Conservation (phyloP, 495 filamentous ascomycete genomes). For the Cercophora samala region DNA sequence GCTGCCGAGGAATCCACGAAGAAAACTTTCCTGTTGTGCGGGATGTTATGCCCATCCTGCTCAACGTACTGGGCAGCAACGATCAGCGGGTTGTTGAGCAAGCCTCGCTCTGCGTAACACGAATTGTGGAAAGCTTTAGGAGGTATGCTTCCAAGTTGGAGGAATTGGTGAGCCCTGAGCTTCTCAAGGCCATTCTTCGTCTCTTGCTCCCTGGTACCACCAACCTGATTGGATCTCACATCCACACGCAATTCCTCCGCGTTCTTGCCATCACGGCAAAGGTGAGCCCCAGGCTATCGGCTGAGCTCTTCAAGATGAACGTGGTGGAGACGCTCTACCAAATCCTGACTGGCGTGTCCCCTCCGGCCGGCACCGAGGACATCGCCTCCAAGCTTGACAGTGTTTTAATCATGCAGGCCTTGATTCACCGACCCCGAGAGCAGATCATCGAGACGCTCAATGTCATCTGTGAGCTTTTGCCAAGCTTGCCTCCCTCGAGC, state of each 20-base stretch:
- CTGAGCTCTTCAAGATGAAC: slow-evolving; percentile 92
- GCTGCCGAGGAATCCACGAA: slow-evolving; percentile 91
- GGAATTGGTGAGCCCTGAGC: slow-evolving; percentile 79
- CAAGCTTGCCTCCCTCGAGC: slow-evolving; percentile 54
- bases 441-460: slow-evolving; percentile 97
- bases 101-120: slow-evolving; percentile 91
- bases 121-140: slow-evolving; percentile 95
- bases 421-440: slow-evolving; percentile 95
- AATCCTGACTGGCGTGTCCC: slow-evolving; percentile 93
- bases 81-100: slow-evolving; percentile 98
- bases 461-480: slow-evolving; percentile 94
- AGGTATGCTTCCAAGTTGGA: slow-evolving; percentile 82
- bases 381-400: slow-evolving; percentile 89
- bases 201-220: slow-evolving; percentile 91
- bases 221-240: slow-evolving; percentile 89
- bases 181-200: slow-evolving; percentile 84
- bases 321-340: slow-evolving; percentile 98
- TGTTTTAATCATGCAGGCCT: slow-evolving; percentile 96
- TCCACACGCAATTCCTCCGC: slow-evolving; percentile 94
- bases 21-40: slow-evolving; percentile 84
- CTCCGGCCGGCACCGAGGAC: slow-evolving; percentile 75
- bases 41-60: slow-evolving; percentile 92
- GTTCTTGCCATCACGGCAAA: slow-evolving; percentile 84
- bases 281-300: slow-evolving; percentile 81
- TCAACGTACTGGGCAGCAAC: slow-evolving; percentile 83